phyloP scores from a whole-genome alignment of 371 early-diverging fungal genomes.

The Apophysomyces ossiformis region DNA sequence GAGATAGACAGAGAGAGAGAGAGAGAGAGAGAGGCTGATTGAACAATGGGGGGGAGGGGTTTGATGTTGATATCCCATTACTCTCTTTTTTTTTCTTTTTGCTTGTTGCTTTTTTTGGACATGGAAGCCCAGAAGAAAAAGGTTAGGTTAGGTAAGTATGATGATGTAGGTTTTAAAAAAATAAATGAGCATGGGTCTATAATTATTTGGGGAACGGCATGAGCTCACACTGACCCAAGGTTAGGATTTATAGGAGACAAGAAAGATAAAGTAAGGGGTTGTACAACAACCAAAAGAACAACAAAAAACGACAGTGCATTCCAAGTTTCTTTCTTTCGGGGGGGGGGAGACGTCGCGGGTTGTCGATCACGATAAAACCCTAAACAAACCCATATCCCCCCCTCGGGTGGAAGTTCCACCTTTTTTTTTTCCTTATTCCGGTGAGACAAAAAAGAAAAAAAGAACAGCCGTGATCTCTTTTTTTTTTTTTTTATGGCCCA shows the following conservation, averaged over 20 bases:
- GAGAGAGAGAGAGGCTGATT: no score
- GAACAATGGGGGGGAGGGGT: no score
- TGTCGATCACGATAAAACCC: conserved; percentile 10
- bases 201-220: no score
- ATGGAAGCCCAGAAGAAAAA: no score
- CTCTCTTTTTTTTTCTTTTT: no score
- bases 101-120: no score
- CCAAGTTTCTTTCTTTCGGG: conserved; percentile 5
- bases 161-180: no score
- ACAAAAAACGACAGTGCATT: conserved; percentile 7
- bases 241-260: background rate
- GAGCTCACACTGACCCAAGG: background rate
- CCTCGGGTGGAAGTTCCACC: conserved; percentile 8
- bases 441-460: background rate
- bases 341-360: background rate
- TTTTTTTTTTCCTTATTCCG: conserved; percentile 10
- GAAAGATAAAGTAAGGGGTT: background rate
- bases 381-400: background rate
- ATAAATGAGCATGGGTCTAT: no score
- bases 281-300: background rate
- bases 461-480: conserved; percentile 3
- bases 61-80: no score
- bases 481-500: no score
- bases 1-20: no score
- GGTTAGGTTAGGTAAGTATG: no score